Evolutionary conservation across 495 filamentous ascomycete genomes (phyloP).

Genomic region (Talaromyces wortmannii): DNA sequence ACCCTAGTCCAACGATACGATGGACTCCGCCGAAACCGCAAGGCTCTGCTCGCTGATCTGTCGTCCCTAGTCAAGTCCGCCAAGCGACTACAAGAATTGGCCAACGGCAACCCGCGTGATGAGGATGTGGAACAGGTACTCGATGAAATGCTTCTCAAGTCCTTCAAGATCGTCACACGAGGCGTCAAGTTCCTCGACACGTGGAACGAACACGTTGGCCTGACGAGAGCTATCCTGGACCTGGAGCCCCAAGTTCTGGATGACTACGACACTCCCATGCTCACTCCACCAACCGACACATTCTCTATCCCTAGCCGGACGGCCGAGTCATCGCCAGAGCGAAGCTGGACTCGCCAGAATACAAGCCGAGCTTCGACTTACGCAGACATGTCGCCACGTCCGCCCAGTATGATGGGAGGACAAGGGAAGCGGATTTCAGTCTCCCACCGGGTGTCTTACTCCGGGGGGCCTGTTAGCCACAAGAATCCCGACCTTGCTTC

Average conservation of each 20-base stretch:
- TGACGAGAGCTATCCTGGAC: slow-evolving; percentile 56
- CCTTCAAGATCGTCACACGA: slow-evolving; percentile 88
- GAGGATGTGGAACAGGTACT: slow-evolving; percentile 67
- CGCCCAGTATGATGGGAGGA: slow-evolving; percentile 19
- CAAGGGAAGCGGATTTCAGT: slow-evolving; percentile 41
- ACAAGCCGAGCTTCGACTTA: slow-evolving; percentile 31
- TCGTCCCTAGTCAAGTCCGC: slow-evolving; percentile 82
- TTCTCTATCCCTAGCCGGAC: slow-evolving; percentile 16
- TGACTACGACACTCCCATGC: slow-evolving; percentile 43
- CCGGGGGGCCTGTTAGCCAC: slow-evolving; percentile 31
- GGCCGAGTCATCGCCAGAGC: slow-evolving; percentile 22
- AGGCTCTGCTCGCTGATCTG: slow-evolving; percentile 80
- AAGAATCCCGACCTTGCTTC: slow-evolving; percentile 51
- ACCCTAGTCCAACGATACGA: slow-evolving; percentile 64
- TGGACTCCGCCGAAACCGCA: slow-evolving; percentile 72
- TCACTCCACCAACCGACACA: slow-evolving; percentile 64
- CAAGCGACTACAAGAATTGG: slow-evolving; percentile 69
- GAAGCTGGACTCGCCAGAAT: slow-evolving; percentile 30
- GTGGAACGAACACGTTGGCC: slow-evolving; percentile 66
- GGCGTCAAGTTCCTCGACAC: slow-evolving; percentile 90
- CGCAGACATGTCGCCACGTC: slow-evolving; percentile 25
- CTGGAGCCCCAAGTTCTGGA: slow-evolving; percentile 17
- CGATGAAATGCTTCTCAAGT: slow-evolving; percentile 88
- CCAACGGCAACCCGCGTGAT: slow-evolving; percentile 36
- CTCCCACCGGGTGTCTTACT: slow-evolving; percentile 51